Evolutionary conservation across 805 yeast genomes (phyloP), one percentile per base, ranked within the genome.

Genomic region (Candida caryicola): DNA sequence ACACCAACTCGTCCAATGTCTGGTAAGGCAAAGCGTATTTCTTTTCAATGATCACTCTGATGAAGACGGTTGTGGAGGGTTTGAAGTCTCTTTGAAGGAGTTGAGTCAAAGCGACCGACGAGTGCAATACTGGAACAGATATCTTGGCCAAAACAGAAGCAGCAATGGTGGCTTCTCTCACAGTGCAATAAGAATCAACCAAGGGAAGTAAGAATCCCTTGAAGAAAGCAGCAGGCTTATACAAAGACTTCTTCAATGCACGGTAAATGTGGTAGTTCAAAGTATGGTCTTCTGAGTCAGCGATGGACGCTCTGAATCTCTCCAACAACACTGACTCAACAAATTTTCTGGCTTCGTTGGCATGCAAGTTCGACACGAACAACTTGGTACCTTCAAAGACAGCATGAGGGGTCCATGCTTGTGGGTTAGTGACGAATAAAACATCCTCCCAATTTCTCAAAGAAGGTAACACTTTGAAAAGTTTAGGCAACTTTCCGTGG

Each of bases 211-310:
- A 69, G 55, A 93, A 89, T 1, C 99, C 99, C 63, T 89, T 91
- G 76, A 91, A 93, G 56, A 91, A 93, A 8, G 99, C 99, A 39
- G 93, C 89, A 21, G 99, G 99, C 62, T 93, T 93, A 71, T 93
- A 93, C 38, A 95, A 73, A 0, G 97, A 79, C 66, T 93, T 93
- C 63, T 90, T 91, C 51, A 93, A 66, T 0, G 99, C 81, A 54
- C 96, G 79, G 62, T 93, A 93, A 29, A 93, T 71, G 59, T 93
- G 99, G 58, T 93, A 91, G 64, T 95, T 91, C 47, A 93, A 74
- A 26, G 77, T 79, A 53, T 85, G 91, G 43, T 79, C 82, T 49
- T 82, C 90, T 41, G 77, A 76, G 18, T 80, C 82, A 55, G 83
- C 90, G 38, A 85, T 82, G 35, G 80, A 76, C 29, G 66, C 66